Percentiles rank a stretch among this genome's conserved stretches.
phyloP scores from a whole-genome alignment of 495 filamentous ascomycete species.

The Astrocystis sublimbata region DNA sequence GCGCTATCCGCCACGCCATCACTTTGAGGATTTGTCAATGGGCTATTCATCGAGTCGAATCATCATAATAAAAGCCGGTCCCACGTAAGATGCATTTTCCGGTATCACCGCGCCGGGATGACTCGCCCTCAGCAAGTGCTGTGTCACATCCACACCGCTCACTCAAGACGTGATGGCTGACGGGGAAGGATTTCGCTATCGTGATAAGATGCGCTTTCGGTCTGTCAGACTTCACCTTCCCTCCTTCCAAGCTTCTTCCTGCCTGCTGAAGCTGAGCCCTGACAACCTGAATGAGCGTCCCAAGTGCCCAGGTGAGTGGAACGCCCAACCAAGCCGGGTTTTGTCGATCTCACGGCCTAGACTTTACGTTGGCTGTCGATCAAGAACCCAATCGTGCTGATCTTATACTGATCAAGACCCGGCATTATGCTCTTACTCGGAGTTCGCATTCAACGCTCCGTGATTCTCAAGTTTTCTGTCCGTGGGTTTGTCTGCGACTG shows the following conservation, averaged over 20 bases:
- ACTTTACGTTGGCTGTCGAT: not conserved
- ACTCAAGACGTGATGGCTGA: not conserved
- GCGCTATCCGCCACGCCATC: not conserved
- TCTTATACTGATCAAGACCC: slow-evolving; percentile 11
- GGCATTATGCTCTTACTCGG: not conserved
- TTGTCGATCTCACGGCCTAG: slow-evolving; percentile 13
- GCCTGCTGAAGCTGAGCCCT: not conserved
- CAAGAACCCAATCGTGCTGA: not conserved
- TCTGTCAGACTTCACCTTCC: not conserved
- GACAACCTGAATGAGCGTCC: not conserved
- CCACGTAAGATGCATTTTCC: not conserved
- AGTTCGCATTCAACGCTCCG: not conserved
- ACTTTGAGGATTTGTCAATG: not conserved
- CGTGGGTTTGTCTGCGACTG: not conserved
- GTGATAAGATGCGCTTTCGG: not conserved
- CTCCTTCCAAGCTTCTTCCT: not conserved
- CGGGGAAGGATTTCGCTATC: not conserved
- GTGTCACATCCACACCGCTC: slow-evolving; percentile 6
- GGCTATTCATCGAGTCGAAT: not conserved
- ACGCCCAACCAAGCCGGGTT: not conserved
- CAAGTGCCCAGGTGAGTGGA: not conserved
- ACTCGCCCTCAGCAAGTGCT: not conserved
- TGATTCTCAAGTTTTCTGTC: no score
- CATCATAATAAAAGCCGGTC: not conserved
- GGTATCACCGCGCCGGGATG: not conserved